A percentile compares a stretch with the other conserved stretches of the same genome.
Evolutionary conservation across 2,329 filamentous ascomycete genomes (phyloP).

Genomic region (Curvularia eragrostidis): DNA sequence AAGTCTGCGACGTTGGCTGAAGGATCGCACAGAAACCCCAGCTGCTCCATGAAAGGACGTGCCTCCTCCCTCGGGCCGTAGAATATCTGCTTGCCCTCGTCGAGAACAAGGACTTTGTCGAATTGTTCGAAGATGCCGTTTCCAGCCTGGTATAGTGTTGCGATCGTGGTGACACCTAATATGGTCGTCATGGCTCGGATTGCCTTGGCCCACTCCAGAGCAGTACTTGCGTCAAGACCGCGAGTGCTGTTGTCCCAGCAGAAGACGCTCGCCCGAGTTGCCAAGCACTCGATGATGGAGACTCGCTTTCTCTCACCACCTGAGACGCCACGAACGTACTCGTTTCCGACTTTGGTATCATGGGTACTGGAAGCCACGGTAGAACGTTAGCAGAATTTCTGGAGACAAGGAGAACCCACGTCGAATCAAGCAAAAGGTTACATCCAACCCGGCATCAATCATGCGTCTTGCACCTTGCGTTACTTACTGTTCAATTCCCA

Average conservation of each 20-base stretch:
- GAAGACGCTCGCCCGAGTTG: constrained; percentile 64
- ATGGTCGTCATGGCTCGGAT: constrained; percentile 59
- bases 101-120: constrained; percentile 75
- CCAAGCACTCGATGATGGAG: constrained; percentile 69
- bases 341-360: constrained; percentile 72
- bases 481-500: constrained; percentile 50
- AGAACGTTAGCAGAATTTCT: not conserved
- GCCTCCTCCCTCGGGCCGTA: constrained; percentile 68
- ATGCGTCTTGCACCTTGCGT: not conserved
- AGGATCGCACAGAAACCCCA: constrained; percentile 69
- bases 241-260: constrained; percentile 56
- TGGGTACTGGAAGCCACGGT: constrained; percentile 47
- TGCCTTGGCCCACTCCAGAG: constrained; percentile 62
- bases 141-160: constrained; percentile 63
- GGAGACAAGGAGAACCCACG: not conserved
- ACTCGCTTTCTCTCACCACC: constrained; percentile 74
- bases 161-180: constrained; percentile 57
- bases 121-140: constrained; percentile 66
- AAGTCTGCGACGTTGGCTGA: constrained; percentile 74
- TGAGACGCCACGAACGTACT: constrained; percentile 69
- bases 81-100: constrained; percentile 78
- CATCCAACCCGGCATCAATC: not conserved
- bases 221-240: constrained; percentile 40
- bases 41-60: constrained; percentile 67
- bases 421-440: not conserved